Percentiles rank a stretch among this genome's conserved stretches.
These are phyloP conservation scores for Setaria viridis DNA, from an alignment of 202 grass and related monocot genomes.

Conservation along the genomic window DNA sequence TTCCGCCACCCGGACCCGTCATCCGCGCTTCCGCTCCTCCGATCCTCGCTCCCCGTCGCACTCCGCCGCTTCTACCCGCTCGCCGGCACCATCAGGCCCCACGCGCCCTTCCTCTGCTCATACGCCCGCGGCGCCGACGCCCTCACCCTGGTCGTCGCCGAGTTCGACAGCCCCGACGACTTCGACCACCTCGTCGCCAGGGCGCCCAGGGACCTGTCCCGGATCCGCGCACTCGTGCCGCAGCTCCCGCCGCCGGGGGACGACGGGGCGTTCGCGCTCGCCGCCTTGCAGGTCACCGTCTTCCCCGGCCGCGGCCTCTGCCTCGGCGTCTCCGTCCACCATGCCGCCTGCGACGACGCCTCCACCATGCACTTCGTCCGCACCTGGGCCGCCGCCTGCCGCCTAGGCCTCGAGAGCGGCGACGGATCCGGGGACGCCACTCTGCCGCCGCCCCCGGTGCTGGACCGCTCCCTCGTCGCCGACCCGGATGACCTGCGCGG, in stretches of 20 bases:
- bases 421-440: neutral
- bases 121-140: constrained; percentile 7
- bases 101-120: constrained; percentile 25
- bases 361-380: constrained; percentile 56
- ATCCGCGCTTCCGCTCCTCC: constrained; percentile 39
- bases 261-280: constrained; percentile 24
- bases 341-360: constrained; percentile 64
- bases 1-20: constrained; percentile 41
- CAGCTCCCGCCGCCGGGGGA: constrained; percentile 26
- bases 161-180: constrained; percentile 1
- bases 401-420: neutral
- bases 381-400: constrained; percentile 61
- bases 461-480: constrained; percentile 52
- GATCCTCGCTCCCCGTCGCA: constrained; percentile 39
- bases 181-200: constrained; percentile 41
- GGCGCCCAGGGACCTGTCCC: constrained; percentile 26
- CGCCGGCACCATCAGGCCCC: constrained; percentile 28
- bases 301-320: constrained; percentile 58
- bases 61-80: constrained; percentile 51
- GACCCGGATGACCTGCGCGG: constrained; percentile 55
- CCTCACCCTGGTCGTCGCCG: constrained; percentile 25
- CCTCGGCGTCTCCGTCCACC: constrained; percentile 65
- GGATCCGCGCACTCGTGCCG: constrained; percentile 45
- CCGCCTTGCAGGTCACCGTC: constrained; percentile 59
- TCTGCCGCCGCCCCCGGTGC: constrained; percentile 28